phyloP scores from a whole-genome alignment of 129 eudicot species.

The Logfia minima region DNA sequence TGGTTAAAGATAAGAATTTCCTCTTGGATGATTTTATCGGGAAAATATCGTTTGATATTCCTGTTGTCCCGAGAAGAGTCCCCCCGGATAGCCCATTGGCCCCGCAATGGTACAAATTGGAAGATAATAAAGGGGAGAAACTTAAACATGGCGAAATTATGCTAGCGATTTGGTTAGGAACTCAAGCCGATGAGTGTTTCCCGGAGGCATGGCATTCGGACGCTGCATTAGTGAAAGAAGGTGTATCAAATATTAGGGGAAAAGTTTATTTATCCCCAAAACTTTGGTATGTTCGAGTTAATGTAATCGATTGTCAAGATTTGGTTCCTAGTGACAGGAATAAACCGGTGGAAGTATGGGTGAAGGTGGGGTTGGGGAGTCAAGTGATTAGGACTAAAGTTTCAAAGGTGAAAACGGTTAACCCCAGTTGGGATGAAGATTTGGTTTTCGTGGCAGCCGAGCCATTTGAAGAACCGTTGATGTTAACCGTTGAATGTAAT shows the following conservation, averaged over 20 bases:
- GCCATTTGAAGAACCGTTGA: slow-evolving; percentile 79
- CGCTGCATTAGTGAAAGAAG: slow-evolving; percentile 68
- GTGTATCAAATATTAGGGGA: slow-evolving; percentile 63
- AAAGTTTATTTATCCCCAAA: slow-evolving; percentile 85
- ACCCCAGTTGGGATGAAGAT: slow-evolving; percentile 91
- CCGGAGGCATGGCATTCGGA: slow-evolving; percentile 96
- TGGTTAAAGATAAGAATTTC: slow-evolving; percentile 70
- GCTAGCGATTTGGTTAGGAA: slow-evolving; percentile 91
- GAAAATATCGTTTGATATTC: slow-evolving; percentile 52
- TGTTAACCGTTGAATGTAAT: slow-evolving; percentile 64
- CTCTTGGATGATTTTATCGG: slow-evolving; percentile 80
- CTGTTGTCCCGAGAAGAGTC: slow-evolving; percentile 73
- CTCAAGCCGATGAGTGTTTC: slow-evolving; percentile 91
- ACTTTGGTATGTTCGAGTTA: slow-evolving; percentile 89
- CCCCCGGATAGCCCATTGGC: slow-evolving; percentile 94
- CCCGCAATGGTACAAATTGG: slow-evolving; percentile 85
- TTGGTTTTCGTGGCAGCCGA: slow-evolving; percentile 72
- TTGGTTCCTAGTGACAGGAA: slow-evolving; percentile 59
- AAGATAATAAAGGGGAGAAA: slow-evolving; percentile 61
- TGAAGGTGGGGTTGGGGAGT: slow-evolving; percentile 54
- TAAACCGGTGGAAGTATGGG: slow-evolving; percentile 54
- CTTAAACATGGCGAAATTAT: slow-evolving; percentile 72
- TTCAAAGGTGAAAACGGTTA: slow-evolving; percentile 45
- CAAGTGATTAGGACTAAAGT: slow-evolving; percentile 50
- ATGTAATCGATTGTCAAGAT: slow-evolving; percentile 86